Base-by-base conservation (phyloP, 1,284 basidiomycete genomes). In the Anthracocystis walkeri region DNA sequence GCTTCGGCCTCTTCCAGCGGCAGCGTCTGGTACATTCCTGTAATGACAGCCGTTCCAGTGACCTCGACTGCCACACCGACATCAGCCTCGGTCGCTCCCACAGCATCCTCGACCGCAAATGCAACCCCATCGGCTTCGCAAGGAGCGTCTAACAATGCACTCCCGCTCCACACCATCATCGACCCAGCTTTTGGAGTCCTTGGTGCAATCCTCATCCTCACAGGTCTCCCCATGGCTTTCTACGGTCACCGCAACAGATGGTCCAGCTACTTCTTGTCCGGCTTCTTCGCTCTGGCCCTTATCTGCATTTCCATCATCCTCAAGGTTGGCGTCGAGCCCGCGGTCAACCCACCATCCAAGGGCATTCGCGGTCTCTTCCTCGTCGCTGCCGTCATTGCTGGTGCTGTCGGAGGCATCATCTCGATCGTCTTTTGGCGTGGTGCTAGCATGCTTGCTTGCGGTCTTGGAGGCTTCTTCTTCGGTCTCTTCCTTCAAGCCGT, bases 101-200 rank as follows among this genome's bases (percentile, higher is more conserved):
- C 55, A 16, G 31, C 72, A 1, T 25, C 58, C 7, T 35, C 66
- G 3, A 50, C 54, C 7, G 54, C 62, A 4, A 58, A 61, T 18
- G 14, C 57, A 2, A 51, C 57, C 11, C n/a, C 66, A 12, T 35
- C 70, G 2, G 33, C 58, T 14, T n/a, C 27, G 14, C 20, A 59
- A 42, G 58, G 49, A 31, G 38, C 65, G 8, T 18, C 51, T 25
- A 51, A 21, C 55, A 40, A n/a, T 16, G 45, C 49, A 18, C 62
- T 79, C 1, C 78, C 79, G 1, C 75, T 81, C 10, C 41, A 73
- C 38, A 80, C 73, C 27, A 33, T 87, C 80, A 87, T 97, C 54
- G 93, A 95, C 81, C 92, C 93, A 16, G 93, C 91, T 16, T 97
- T 95, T 85, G 94, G 92, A 38, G 91, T 95, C 14, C 89, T 95